Percentiles rank a stretch among this genome's conserved stretches.
Evolutionary conservation across 768 basidiomycete genomes (phyloP).

Genomic region (Boletus subparvulus): DNA sequence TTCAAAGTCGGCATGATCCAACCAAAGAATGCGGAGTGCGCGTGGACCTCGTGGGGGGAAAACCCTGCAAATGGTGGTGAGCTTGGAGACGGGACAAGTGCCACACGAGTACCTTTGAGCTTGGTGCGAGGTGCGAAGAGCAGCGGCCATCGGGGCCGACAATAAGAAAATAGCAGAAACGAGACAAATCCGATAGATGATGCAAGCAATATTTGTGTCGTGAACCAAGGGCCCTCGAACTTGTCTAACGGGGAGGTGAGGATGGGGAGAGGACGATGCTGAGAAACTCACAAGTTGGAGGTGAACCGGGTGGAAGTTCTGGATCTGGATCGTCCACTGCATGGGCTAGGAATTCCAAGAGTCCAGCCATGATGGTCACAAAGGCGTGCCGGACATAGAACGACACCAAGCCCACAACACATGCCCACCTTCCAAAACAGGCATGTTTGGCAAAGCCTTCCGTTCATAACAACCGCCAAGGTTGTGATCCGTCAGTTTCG

Average conservation of each 20-base stretch:
- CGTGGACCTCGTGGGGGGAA: conserved; percentile 91
- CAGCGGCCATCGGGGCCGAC: conserved; percentile 83
- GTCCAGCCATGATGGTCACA: conserved; percentile 14
- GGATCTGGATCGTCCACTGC: conserved; percentile 36
- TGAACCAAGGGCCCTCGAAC: conserved; percentile 95
- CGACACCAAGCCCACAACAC: not conserved
- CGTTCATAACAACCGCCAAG: conserved; percentile 14
- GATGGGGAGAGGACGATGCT: not conserved
- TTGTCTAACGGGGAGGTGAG: conserved; percentile 46
- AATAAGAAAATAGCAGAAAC: conserved; percentile 87
- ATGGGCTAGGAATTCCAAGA: conserved; percentile 16
- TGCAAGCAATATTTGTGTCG: conserved; percentile 83
- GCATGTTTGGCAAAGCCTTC: conserved; percentile 21
- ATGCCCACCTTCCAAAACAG: conserved; percentile 17
- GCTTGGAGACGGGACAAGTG: not conserved
- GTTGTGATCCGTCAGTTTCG: too few species aligned
- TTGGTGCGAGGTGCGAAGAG: conserved; percentile 92
- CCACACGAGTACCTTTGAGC: conserved; percentile 68
- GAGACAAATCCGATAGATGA: conserved; percentile 72
- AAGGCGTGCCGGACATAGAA: not conserved
- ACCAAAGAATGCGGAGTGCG: conserved; percentile 84
- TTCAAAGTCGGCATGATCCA: conserved; percentile 94
- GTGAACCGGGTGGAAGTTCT: conserved; percentile 58
- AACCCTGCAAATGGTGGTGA: conserved; percentile 56
- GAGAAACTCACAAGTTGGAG: conserved; percentile 55